These are phyloP conservation scores for Cicer arietinum DNA, from an alignment of 306 rosid genomes.

Conservation along the genomic window DNA sequence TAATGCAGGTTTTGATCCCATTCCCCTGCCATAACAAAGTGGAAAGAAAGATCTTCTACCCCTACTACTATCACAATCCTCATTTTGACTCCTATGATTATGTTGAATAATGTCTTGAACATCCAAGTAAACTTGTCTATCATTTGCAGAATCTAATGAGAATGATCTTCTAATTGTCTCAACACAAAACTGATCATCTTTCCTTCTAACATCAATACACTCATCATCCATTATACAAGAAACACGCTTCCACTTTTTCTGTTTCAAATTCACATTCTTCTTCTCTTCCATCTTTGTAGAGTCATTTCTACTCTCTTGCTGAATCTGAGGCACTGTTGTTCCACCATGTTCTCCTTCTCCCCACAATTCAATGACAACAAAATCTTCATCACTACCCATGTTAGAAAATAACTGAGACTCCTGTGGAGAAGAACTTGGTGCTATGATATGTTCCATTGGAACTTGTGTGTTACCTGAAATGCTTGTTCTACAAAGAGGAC, in stretches of 20 bases:
- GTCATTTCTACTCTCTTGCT: slow-evolving; percentile 46
- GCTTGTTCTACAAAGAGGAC: slow-evolving; percentile 76
- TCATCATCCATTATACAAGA: slow-evolving; percentile 80
- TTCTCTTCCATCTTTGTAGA: background rate
- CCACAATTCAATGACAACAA: slow-evolving; percentile 68
- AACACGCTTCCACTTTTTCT: slow-evolving; percentile 55
- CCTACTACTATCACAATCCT: slow-evolving; percentile 51
- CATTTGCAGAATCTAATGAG: slow-evolving; percentile 74
- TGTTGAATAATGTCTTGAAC: slow-evolving; percentile 52
- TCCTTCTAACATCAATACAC: slow-evolving; percentile 64
- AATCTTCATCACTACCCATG: slow-evolving; percentile 73
- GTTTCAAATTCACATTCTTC: slow-evolving; percentile 33
- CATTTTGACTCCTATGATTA: slow-evolving; percentile 35
- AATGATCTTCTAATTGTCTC: slow-evolving; percentile 74
- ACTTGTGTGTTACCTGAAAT: slow-evolving; percentile 47
- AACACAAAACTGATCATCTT: slow-evolving; percentile 63
- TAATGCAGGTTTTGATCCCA: slow-evolving; percentile 54
- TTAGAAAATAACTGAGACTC: slow-evolving; percentile 59
- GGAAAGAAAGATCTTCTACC: slow-evolving; percentile 65
- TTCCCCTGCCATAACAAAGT: slow-evolving; percentile 56
- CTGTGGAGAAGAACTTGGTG: slow-evolving; percentile 87
- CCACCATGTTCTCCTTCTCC: slow-evolving; percentile 54
- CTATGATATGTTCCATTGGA: slow-evolving; percentile 54
- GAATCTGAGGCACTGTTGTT: slow-evolving; percentile 41
- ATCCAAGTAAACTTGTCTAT: slow-evolving; percentile 57